A percentile compares a stretch with the other conserved stretches of the same genome.
Conservation (phyloP, 2,329 filamentous ascomycete genomes). For the Colletotrichum tropicicola region DNA sequence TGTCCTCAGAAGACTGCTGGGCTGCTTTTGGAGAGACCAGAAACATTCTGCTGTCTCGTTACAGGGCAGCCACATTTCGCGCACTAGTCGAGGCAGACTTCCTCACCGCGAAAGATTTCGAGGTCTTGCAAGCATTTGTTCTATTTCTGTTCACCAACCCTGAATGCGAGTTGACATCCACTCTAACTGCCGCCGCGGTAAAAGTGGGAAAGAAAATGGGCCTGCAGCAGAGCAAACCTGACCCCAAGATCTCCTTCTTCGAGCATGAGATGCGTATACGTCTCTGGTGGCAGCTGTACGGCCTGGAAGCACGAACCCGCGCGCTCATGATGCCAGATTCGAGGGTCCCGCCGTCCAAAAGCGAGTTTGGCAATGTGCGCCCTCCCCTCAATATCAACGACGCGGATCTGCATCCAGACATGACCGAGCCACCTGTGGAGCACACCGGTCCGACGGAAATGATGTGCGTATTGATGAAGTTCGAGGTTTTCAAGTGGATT, state of each 20-base stretch:
- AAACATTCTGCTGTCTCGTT: conserved; percentile 30
- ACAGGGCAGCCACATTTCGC: conserved; percentile 35
- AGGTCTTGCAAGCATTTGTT: conserved; percentile 40
- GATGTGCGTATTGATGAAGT: conserved; percentile 48
- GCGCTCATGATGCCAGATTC: conserved; percentile 20
- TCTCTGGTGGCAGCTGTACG: conserved; percentile 39
- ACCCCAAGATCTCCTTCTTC: conserved; percentile 32
- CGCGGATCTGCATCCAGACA: conserved; percentile 58
- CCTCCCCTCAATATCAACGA: conserved; percentile 67
- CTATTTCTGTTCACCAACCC: conserved; percentile 41
- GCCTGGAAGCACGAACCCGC: conserved; percentile 31
- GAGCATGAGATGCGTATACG: conserved; percentile 39
- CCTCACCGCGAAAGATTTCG: conserved; percentile 37
- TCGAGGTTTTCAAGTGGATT: conserved; percentile 38
- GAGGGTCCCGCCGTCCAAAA: conserved; percentile 1
- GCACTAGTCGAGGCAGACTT: conserved; percentile 37
- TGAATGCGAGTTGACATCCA: conserved; percentile 37
- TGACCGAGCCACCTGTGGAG: conserved; percentile 54
- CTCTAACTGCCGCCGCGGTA: conserved; percentile 34
- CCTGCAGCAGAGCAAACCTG: conserved; percentile 29
- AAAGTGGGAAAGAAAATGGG: conserved; percentile 38
- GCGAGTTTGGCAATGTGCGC: conserved; percentile 46
- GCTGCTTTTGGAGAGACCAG: conserved; percentile 30
- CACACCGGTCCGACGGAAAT: conserved; percentile 64
- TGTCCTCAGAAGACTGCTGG: conserved; percentile 32